Base-by-base conservation (phyloP, 2,329 filamentous ascomycete species). In the Diaporthe velutina region DNA sequence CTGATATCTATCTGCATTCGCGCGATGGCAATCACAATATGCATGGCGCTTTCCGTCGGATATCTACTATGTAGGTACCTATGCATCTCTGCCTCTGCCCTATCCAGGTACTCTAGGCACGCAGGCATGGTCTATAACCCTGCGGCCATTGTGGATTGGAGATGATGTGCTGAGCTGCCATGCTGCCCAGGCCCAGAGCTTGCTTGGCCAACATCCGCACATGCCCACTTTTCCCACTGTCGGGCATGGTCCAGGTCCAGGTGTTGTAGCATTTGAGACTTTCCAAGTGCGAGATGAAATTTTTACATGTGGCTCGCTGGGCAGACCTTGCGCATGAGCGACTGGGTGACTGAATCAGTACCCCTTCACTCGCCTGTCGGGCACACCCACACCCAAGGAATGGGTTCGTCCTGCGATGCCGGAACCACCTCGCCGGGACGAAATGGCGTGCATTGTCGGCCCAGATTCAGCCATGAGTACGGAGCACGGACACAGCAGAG, bases 341-440 rank as follows among this genome's bases (percentile, higher is more conserved):
- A 52, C 64, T 38, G 64, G 64, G 64, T 52, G 64, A 52, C 64
- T 67, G 64, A 67, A 52, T 67, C 64, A 67, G 64, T 52, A 30
- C 9, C 64, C 45, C 64, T 45, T 52, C 45, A 45, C 33, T 38
- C 48, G 64, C 48, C 64, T 52, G 45, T 52, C 61, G 42, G 61
- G 45, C 64, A 19, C 64, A 38, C 64, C 42, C 45, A 67, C 64
- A 52, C 45, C n/a, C 64, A 67, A 67, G 64, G 8, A 28, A 67
- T 67, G 33, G 45, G 45, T 67, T 67, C 64, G 19, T 67, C 64
- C 64, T 52, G 64, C 64, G 64, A 52, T 67, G 64, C 64, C 64
- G 45, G 64, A 67, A 67, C 64, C 64, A 67, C 64, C 30, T 52
- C 45, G 45, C 64, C 9, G 64, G 64, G 64, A 67, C 64, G 30